Base-by-base conservation (phyloP, 768 basidiomycete genomes). In the Coprinopsis strossmayeri region DNA sequence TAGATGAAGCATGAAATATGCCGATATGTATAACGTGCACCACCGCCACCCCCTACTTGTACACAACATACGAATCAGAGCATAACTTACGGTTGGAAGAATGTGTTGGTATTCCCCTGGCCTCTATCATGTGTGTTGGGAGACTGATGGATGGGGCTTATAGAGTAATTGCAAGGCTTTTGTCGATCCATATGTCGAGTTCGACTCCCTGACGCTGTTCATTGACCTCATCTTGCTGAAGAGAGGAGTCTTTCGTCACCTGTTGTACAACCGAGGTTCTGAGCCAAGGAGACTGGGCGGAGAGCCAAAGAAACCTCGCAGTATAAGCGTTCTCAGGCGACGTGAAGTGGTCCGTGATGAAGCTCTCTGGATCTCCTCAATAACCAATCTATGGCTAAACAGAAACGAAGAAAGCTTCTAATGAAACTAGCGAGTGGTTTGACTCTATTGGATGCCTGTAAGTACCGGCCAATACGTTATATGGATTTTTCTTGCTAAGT, bases 101-200 rank as follows among this genome's bases (percentile, higher is more conserved):
- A 68, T 92, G 90, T 62, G 89, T 91, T 41, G 57, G 85, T 78
- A 24, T 32, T 25, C 27, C 21, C 11, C n/a, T n/a, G n/a, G 27
- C 20, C 26, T 24, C 18, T 35, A 39, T 45, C 4, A 5, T 25
- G 40, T 25, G 21, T 21, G 40, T 23, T 32, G 26, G 24, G 24
- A 12, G 41, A 15, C 3, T 50, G 3, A 28, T 18, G 35, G 21
- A 40, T 21, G 18, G 12, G n/a, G n/a, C 20, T 18, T 48, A n/a
- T 53, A 87, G 86, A 64, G 69, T 21, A 67, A 67, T 46, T 88
- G 87, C 58, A 73, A 71, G 30, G 65, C 68, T 23, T 90, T 91
- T 57, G 88, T 82, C 0, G 91, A 93, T 64, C 87, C 87, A 49
- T 92, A 91, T 56, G 87, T 91, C 51, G 90, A 93, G 60, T 84